Percentiles rank a stretch among this genome's conserved stretches.
Evolutionary conservation across 1,139 yeast species (phyloP).

Genomic region (Yamadazyma aaseri): DNA sequence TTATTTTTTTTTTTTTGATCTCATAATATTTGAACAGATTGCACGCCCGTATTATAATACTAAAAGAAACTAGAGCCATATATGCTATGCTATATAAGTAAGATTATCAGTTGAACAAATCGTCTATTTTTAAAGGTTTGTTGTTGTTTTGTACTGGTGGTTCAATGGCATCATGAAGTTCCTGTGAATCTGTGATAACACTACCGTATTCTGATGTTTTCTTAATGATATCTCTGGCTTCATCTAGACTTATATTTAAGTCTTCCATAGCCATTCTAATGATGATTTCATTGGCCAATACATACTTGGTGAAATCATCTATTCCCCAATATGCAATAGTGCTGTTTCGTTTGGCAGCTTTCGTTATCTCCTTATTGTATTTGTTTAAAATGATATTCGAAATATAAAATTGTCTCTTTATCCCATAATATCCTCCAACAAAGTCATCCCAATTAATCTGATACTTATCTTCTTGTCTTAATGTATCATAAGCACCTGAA

Average conservation of each 20-base stretch:
- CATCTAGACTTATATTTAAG: conserved; percentile 29
- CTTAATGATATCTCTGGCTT: conserved; percentile 46
- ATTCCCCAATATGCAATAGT: conserved; percentile 62
- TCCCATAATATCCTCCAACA: conserved; percentile 64
- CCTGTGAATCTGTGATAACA: conserved; percentile 41
- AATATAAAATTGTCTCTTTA: conserved; percentile 52
- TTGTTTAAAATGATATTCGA: conserved; percentile 35
- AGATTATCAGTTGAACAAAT: too few species aligned
- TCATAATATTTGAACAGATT: not conserved
- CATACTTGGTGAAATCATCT: conserved; percentile 54
- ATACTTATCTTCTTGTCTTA: conserved; percentile 50
- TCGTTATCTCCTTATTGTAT: conserved; percentile 26
- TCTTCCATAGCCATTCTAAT: conserved; percentile 52
- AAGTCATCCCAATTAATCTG: conserved; percentile 46
- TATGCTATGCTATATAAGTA: too few species aligned
- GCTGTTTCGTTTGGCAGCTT: conserved; percentile 28
- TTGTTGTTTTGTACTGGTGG: not conserved
- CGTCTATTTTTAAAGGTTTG: too few species aligned
- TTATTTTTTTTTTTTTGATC: too few species aligned
- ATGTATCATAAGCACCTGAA: conserved; percentile 38
- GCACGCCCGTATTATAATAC: not conserved
- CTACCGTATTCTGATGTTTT: conserved; percentile 58
- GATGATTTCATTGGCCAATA: conserved; percentile 64
- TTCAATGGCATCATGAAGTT: conserved; percentile 27
- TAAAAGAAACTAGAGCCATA: too few species aligned